Evolutionary conservation across 2,329 filamentous ascomycete genomes (phyloP).

Genomic region (Fonsecaea nubica): DNA sequence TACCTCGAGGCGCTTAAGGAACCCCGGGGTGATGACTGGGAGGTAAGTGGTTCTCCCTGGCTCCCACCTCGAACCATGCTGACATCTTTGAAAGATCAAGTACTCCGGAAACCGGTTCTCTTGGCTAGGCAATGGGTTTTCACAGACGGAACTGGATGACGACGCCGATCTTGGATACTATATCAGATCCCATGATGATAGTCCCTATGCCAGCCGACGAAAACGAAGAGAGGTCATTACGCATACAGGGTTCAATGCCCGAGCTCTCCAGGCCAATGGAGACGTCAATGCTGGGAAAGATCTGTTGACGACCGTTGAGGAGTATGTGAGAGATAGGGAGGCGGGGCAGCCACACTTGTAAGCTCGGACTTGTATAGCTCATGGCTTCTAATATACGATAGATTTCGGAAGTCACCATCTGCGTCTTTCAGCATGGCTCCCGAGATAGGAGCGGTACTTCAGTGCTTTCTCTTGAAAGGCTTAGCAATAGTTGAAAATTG

Average conservation of each 20-base stretch:
- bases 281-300: neutral
- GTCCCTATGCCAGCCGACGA: slow-evolving; percentile 8
- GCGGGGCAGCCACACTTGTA: neutral
- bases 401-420: neutral
- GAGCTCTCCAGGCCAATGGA: neutral
- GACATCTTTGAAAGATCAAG: slow-evolving; percentile 3
- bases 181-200: slow-evolving; percentile 11
- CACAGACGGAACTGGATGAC: slow-evolving; percentile 6
- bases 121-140: slow-evolving; percentile 9
- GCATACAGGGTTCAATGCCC: slow-evolving; percentile 13
- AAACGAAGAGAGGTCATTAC: slow-evolving; percentile 5
- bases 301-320: neutral
- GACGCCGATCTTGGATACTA: slow-evolving; percentile 10
- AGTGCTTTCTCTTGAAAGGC: neutral
- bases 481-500: neutral
- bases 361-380: neutral
- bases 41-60: neutral
- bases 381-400: neutral
- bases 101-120: slow-evolving; percentile 14
- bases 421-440: neutral
- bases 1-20: slow-evolving; percentile 43
- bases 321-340: neutral
- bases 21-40: slow-evolving; percentile 47
- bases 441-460: neutral
- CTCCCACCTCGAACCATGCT: neutral